Conservation (phyloP, 1,139 yeast genomes). For the Debaryomyces psychrophilus region DNA sequence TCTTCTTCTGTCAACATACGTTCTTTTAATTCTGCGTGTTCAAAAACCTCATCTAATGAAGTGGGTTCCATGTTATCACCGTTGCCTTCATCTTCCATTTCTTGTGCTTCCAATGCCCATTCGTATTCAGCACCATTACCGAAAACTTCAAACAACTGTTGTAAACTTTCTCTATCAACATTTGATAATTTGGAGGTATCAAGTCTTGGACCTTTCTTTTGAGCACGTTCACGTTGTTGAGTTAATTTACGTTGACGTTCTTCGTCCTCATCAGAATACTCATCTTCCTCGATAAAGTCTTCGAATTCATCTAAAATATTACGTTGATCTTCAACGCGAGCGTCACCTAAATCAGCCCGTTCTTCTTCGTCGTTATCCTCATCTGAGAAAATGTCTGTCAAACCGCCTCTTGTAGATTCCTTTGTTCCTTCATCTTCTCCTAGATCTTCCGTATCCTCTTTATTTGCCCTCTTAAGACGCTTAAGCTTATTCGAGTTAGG, state of each 20-base stretch:
- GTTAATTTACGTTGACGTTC: slow-evolving; percentile 34
- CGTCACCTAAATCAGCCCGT: slow-evolving; percentile 36
- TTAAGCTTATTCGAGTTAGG: slow-evolving; percentile 56
- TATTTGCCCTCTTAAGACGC: slow-evolving; percentile 72
- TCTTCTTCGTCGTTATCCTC: slow-evolving; percentile 62
- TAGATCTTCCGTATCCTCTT: slow-evolving; percentile 37
- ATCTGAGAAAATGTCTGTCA: slow-evolving; percentile 84
- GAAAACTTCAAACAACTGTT: slow-evolving; percentile 90
- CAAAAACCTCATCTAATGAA: slow-evolving; percentile 85
- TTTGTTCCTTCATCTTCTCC: slow-evolving; percentile 26
- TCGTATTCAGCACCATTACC: slow-evolving; percentile 98
- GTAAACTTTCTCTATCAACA: slow-evolving; percentile 89
- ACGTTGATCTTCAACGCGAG: slow-evolving; percentile 41
- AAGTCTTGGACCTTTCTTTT: slow-evolving; percentile 42
- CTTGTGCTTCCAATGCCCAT: slow-evolving; percentile 95
- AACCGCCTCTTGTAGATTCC: slow-evolving; percentile 35
- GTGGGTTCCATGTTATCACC: slow-evolving; percentile 59
- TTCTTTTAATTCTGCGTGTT: slow-evolving; percentile 88
- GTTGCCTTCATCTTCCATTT: slow-evolving; percentile 62
- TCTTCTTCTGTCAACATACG: slow-evolving; percentile 92
- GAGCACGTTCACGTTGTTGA: slow-evolving; percentile 46
- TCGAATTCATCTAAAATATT: slow-evolving; percentile 79
- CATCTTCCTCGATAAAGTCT: slow-evolving; percentile 97
- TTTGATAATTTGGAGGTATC: slow-evolving; percentile 68
- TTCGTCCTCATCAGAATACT: slow-evolving; percentile 88